A percentile compares a stretch with the other conserved stretches of the same genome.
Conservation (phyloP, 139 green algal species). For the Coccomyxa sp. region DNA sequence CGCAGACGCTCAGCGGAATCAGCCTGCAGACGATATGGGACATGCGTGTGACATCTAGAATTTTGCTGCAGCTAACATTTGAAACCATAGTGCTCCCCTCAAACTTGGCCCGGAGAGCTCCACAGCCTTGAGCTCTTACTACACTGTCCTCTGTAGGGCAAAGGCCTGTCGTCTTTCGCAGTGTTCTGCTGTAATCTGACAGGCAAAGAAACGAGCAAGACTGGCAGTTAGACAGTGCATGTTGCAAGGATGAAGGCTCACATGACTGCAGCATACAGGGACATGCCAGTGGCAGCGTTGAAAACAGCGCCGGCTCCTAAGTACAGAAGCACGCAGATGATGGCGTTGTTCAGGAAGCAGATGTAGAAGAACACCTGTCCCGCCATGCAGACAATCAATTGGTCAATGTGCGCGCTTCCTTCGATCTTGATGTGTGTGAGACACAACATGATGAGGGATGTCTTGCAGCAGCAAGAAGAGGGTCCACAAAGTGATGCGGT, state of each 20-base stretch:
- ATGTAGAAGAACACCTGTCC: constrained; percentile 68
- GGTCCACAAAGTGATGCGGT: background rate
- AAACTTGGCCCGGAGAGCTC: too few species aligned
- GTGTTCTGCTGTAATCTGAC: too few species aligned
- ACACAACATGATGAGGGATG: too few species aligned
- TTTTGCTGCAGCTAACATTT: background rate
- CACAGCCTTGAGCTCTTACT: too few species aligned
- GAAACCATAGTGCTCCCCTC: too few species aligned
- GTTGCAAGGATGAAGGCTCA: background rate
- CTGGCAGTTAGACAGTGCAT: too few species aligned
- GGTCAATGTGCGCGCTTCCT: too few species aligned
- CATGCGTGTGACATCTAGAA: background rate
- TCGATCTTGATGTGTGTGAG: too few species aligned
- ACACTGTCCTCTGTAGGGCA: too few species aligned
- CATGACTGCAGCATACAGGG: constrained; percentile 29
- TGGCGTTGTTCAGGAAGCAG: constrained; percentile 82
- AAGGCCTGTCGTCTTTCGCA: too few species aligned
- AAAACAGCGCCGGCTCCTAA: constrained; percentile 85
- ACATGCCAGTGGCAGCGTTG: constrained; percentile 78
- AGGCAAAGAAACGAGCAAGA: too few species aligned
- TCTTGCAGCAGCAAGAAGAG: too few species aligned
- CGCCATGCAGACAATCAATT: background rate
- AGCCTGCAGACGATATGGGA: constrained; percentile 11
- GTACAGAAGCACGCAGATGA: constrained; percentile 85
- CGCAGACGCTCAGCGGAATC: constrained; percentile 63